Evolutionary conservation across 169 alveolate genomes (phyloP), one percentile per base, ranked within the genome.

Genomic region (Cryptosporidium viatorum): DNA sequence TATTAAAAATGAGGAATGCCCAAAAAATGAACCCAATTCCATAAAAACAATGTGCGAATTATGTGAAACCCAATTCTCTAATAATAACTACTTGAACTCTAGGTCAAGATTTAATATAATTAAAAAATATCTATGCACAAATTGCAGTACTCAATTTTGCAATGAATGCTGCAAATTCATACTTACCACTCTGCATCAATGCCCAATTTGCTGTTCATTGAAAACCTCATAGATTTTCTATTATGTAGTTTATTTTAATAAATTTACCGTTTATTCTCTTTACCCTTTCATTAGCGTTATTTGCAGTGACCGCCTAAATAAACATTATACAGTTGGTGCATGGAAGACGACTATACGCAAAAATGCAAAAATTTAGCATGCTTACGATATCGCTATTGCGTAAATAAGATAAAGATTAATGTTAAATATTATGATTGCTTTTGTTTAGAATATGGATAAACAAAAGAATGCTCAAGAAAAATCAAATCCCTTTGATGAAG

Each of bases 341-440:
- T 73, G 71, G 48, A 41, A 55, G 86, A 73, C 62, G 21, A 21
- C 86, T 73, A 23, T 73, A 73, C 86, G 86, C 71, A 73, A 9
- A 31, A 59, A 58, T 59, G 70, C 52, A 35, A 52, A 52, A 73
- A 37, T 41, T 51, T 33, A 37, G 86, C 86, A 62, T 73, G 86
- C 86, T 52, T 73, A 58, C 86, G 86, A 73, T 73, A 73, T 73
- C 86, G 86, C 29, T n/a, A 55, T 51, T 73, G 33, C 68, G 86
- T 55, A 58, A 58, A 41, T 41, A 9, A 51, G 31, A 52, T 45
- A 69, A n/a, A 51, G 33, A 73, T n/a, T 31, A 29, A 21, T 16
- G 55, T 9, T 23, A 35, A 45, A 71, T 50, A 71, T 55, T 55
- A 55, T 55, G 67, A n/a, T 71, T 73, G 14, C 70, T 55, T 29